Conservation (phyloP, 2,329 filamentous ascomycete genomes). For the Diaporthe nobilis region DNA sequence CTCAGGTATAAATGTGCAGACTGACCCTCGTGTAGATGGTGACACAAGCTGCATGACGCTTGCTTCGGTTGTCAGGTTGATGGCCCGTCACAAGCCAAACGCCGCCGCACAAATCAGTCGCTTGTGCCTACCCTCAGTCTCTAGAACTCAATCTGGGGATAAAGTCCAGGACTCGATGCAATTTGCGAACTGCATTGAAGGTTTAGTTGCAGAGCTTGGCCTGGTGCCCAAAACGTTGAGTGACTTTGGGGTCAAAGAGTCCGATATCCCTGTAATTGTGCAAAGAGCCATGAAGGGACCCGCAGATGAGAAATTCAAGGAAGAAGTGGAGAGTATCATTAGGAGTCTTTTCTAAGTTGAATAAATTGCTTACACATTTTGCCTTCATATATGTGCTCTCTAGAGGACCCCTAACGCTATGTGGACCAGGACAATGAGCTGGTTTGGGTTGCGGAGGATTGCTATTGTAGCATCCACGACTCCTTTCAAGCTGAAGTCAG, state of each 20-base stretch:
- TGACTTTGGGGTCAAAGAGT: not conserved
- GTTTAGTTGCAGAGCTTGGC: not conserved
- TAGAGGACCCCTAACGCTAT: not conserved
- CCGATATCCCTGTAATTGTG: constrained; percentile 16
- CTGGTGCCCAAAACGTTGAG: not conserved
- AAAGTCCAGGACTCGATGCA: not conserved
- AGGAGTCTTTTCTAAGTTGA: not conserved
- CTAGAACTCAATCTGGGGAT: not conserved
- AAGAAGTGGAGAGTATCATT: not conserved
- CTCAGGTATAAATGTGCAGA: fast-evolving
- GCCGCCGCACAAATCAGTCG: constrained; percentile 18
- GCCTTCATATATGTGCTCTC: no score
- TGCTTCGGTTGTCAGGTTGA: not conserved
- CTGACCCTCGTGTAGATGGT: not conserved
- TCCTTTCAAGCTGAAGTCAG: not conserved
- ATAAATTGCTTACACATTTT: not conserved
- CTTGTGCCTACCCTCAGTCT: not conserved
- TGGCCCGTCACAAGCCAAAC: constrained; percentile 1
- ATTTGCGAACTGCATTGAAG: constrained; percentile 7
- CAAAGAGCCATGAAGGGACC: constrained; percentile 18
- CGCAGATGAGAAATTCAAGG: not conserved
- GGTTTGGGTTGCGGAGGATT: not conserved
- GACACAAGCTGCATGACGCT: constrained; percentile 22
- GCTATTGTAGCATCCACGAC: not conserved
- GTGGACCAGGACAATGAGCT: not conserved